Percentiles rank a stretch among this genome's conserved stretches.
phyloP scores from a whole-genome alignment of 208 protist species.

The Acanthamoeba healyi region DNA sequence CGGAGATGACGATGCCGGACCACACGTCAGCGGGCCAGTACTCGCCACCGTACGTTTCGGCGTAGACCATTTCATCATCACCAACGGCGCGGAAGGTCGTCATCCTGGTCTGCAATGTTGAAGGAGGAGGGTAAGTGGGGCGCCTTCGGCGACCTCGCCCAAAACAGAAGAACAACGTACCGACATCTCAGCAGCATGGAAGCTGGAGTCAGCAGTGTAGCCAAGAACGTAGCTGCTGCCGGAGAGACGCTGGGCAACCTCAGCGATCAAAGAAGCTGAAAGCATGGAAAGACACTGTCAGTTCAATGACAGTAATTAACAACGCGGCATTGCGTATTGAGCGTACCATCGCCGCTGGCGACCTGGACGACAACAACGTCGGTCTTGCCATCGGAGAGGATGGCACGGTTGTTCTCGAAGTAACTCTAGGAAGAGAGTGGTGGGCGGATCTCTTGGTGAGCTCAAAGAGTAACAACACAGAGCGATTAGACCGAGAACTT shows the following conservation, averaged over 20 bases:
- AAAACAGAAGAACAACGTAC: neutral
- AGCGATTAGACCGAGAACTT: neutral
- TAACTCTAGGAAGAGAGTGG: neutral
- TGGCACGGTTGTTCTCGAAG: neutral
- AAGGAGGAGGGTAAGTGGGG: neutral
- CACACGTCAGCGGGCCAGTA: constrained; percentile 46
- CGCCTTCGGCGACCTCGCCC: neutral
- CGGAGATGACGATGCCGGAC: constrained; percentile 29
- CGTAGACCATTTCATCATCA: neutral
- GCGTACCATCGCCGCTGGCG: constrained; percentile 9
- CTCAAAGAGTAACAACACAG: too few relatives aligned
- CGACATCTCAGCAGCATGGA: constrained; percentile 17
- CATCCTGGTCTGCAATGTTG: neutral
- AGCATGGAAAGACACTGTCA: neutral
- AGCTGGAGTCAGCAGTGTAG: constrained; percentile 4
- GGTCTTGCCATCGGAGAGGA: constrained; percentile 31
- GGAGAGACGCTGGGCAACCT: neutral
- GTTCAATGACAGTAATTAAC: neutral
- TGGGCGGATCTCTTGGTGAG: neutral
- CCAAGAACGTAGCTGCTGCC: constrained; percentile 10
- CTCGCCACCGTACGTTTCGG: constrained; percentile 21
- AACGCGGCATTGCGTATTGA: neutral
- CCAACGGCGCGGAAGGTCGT: neutral
- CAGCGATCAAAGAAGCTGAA: neutral
- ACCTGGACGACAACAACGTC: constrained; percentile 13